Base-by-base conservation (phyloP, 139 green algal genomes). In the Choricystis sp. region DNA sequence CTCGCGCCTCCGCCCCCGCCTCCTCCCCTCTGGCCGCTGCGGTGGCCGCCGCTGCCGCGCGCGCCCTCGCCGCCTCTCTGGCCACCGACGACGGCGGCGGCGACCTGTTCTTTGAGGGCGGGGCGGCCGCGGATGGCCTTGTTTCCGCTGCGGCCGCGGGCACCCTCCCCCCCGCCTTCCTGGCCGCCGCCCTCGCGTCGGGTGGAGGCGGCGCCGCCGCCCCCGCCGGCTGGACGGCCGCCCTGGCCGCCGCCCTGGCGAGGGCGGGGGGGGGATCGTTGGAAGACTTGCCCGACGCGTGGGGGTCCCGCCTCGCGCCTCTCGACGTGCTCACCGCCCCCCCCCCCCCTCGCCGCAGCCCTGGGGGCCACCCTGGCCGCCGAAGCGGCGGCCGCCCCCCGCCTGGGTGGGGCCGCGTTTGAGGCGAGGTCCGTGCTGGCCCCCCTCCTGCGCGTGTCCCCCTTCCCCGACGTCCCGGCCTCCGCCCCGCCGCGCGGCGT, bases 51-150 rank as follows among this genome's bases (percentile, higher is more conserved):
- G 9, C 40, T 16, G 40, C 40, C 16, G 40, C 40, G 9, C 40
- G 40, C 40, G 16, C 40, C 40, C 9, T 16, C 9, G 9, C 16
- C 9, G 40, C 40, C 40, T 52, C 40, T 9, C 40, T 52, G 40
- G 40, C 40, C 9, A 16, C 40, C 40, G 40, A 9, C 40, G 40
- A 9, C 9, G 68, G 65, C 22, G 68, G 69, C 0, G 68, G 69
- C 24, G 68, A 73, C 49, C 64, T 73, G 4, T 73, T 69, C 22
- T 73, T 69, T 28, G 56, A 60, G 2, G 68, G 68, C 1, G 68
- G 68, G 2, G 9, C 40, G 40, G 40, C 9, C 9, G 9, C 40
- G 9, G 40, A 52, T 21, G 40, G 9, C 40, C 40, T 52, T 16
- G 40, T 16, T 16, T 9, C 40, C 40, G 9, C 40, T 16, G 9